phyloP scores from a whole-genome alignment of 2,329 filamentous ascomycete species.

The Hypoxylon sp. region DNA sequence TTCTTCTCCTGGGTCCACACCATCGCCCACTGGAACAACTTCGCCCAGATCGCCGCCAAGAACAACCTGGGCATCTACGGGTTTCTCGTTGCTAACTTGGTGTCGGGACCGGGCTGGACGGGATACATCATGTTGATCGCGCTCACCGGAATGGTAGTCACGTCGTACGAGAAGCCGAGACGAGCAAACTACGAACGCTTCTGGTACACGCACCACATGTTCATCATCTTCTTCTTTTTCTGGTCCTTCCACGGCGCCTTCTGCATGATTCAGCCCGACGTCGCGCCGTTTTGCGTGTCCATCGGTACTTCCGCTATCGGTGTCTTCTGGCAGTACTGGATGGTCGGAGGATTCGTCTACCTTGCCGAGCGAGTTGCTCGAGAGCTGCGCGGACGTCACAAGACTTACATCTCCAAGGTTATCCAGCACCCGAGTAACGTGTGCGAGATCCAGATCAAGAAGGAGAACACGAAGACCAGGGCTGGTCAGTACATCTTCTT shows the following conservation, averaged over 20 bases:
- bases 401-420: slow-evolving; percentile 87
- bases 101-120: slow-evolving; percentile 83
- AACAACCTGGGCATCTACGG: slow-evolving; percentile 81
- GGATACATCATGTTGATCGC: slow-evolving; percentile 85
- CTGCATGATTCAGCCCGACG: slow-evolving; percentile 89
- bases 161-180: slow-evolving; percentile 78
- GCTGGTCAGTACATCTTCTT: slow-evolving; percentile 90
- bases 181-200: slow-evolving; percentile 87
- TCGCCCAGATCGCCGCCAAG: slow-evolving; percentile 77
- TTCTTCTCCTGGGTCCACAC: slow-evolving; percentile 90
- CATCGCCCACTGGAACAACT: slow-evolving; percentile 87
- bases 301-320: slow-evolving; percentile 71
- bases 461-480: slow-evolving; percentile 81
- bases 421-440: slow-evolving; percentile 90
- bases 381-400: slow-evolving; percentile 80
- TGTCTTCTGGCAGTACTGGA: slow-evolving; percentile 91
- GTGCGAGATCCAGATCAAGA: slow-evolving; percentile 91
- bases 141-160: slow-evolving; percentile 79
- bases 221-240: slow-evolving; percentile 88
- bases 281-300: slow-evolving; percentile 78
- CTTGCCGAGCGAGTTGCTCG: slow-evolving; percentile 80
- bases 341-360: slow-evolving; percentile 83
- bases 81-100: slow-evolving; percentile 78
- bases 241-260: slow-evolving; percentile 90
- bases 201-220: slow-evolving; percentile 91